Percentiles rank a stretch among this genome's conserved stretches.
Conservation (phyloP, 257 asterid species). For the Solanum peruvianum region DNA sequence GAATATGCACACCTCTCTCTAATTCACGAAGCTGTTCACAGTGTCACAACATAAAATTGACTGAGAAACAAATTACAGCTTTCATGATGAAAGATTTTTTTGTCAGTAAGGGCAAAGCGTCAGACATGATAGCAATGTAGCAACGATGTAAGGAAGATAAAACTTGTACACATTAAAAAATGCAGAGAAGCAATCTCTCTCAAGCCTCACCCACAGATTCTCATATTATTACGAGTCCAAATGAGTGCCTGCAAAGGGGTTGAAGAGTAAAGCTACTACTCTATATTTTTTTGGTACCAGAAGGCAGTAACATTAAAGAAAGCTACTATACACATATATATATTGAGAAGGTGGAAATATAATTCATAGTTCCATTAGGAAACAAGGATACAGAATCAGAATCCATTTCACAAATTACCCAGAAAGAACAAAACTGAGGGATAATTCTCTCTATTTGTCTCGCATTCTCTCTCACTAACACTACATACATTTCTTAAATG, state of each 20-base stretch:
- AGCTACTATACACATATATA: neutral
- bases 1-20: constrained; percentile 90
- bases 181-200: neutral
- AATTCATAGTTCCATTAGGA: neutral
- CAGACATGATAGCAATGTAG: neutral
- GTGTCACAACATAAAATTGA: neutral
- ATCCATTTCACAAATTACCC: neutral
- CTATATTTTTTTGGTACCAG: neutral
- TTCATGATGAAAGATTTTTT: neutral
- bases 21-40: constrained; percentile 73
- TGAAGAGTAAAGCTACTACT: neutral
- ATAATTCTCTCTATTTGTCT: neutral
- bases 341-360: neutral
- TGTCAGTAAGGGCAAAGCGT: neutral
- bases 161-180: neutral
- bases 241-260: neutral
- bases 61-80: neutral
- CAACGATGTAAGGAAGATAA: neutral
- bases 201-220: neutral
- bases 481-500: neutral
- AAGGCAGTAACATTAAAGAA: neutral
- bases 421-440: neutral
- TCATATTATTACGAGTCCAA: neutral
- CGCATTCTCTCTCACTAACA: neutral
- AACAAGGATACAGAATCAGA: neutral